Conservation (phyloP, 179 eudicot genomes). For the Heliamphora pulchella region DNA sequence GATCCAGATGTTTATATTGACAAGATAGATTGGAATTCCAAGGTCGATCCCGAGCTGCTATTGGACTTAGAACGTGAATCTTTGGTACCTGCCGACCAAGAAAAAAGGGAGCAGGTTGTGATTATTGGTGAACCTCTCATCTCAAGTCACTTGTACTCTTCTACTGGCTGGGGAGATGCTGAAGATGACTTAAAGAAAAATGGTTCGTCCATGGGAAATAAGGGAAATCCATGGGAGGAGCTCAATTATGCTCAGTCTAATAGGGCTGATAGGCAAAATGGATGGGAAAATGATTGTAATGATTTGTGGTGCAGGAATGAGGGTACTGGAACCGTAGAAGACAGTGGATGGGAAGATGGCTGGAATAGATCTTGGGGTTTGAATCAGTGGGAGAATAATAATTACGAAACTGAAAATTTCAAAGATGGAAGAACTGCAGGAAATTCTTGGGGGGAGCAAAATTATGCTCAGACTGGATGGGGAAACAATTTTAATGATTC, state of each 20-base stretch:
- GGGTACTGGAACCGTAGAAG: neutral
- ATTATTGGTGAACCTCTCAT: slow-evolving; percentile 26
- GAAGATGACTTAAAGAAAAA: slow-evolving; percentile 16
- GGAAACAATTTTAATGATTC: slow-evolving; percentile 13
- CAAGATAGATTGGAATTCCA: slow-evolving; percentile 53
- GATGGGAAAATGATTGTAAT: slow-evolving; percentile 17
- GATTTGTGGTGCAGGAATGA: neutral
- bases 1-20: slow-evolving; percentile 65
- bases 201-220: slow-evolving; percentile 7
- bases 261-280: neutral
- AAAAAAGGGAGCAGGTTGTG: slow-evolving; percentile 25
- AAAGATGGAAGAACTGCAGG: neutral
- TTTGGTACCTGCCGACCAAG: slow-evolving; percentile 15
- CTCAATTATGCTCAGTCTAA: neutral
- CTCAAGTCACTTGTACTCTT: slow-evolving; percentile 10
- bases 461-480: slow-evolving; percentile 11
- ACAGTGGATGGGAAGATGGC: slow-evolving; percentile 15
- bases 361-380: slow-evolving; percentile 12
- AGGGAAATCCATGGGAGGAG: slow-evolving; percentile 9
- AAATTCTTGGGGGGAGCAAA: neutral
- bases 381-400: slow-evolving; percentile 19
- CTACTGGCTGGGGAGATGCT: slow-evolving; percentile 32
- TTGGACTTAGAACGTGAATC: slow-evolving; percentile 37
- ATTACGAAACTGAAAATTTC: neutral
- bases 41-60: slow-evolving; percentile 43